Conservation (phyloP, 23 red algal species). For the Cyanidium caldarium region DNA sequence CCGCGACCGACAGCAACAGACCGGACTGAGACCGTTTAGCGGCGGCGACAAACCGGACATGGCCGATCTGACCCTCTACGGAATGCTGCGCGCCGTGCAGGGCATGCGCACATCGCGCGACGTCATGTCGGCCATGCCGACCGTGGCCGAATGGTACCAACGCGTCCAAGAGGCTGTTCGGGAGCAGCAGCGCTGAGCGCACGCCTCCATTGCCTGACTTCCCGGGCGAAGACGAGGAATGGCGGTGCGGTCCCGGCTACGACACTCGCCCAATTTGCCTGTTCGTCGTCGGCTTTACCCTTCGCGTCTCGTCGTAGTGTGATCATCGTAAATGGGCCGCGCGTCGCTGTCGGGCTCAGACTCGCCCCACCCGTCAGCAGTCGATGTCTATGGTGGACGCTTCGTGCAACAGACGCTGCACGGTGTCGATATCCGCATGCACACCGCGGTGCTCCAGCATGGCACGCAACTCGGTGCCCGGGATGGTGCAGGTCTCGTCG, state of each 20-base stretch:
- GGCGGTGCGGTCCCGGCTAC: too few species aligned
- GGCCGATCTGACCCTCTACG: constrained; percentile 57
- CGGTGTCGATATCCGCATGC: neutral
- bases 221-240: too few species aligned
- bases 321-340: too few species aligned
- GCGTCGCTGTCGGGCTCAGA: too few species aligned
- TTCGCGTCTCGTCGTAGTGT: too few species aligned
- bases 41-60: constrained; percentile 42
- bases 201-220: too few species aligned
- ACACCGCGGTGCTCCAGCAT: neutral
- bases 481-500: neutral
- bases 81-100: constrained; percentile 52
- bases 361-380: too few species aligned
- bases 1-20: too few species aligned
- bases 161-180: constrained; percentile 34
- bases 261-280: too few species aligned
- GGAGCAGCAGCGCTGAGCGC: too few species aligned
- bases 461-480: neutral
- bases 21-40: constrained; percentile 12
- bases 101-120: constrained; percentile 52
- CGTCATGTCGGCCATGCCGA: constrained; percentile 13
- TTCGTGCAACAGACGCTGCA: neutral
- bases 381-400: too few species aligned
- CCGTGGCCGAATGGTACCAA: constrained; percentile 44
- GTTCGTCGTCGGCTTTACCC: too few species aligned